Percentiles rank a stretch among this genome's conserved stretches.
Conservation (phyloP, 495 filamentous ascomycete species). For the Penicillium bialowiezense region DNA sequence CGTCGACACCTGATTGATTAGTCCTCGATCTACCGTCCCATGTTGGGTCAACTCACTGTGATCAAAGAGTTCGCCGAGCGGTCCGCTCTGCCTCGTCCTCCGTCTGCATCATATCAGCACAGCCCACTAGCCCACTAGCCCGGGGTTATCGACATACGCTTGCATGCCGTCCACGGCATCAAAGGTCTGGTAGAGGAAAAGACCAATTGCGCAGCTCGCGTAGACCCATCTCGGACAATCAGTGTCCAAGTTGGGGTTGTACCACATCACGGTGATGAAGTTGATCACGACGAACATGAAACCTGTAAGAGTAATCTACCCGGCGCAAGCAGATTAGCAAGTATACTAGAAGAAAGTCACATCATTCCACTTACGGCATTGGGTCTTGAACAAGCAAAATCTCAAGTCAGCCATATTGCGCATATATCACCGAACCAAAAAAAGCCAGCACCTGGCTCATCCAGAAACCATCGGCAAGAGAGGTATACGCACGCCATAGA, state of each 20-base stretch:
- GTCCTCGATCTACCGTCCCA: not conserved
- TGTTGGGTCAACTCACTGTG: constrained; percentile 59
- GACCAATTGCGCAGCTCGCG: constrained; percentile 78
- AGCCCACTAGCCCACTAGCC: not conserved
- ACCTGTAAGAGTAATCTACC: constrained; percentile 81
- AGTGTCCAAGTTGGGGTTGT: constrained; percentile 88
- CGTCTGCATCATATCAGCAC: constrained; percentile 50
- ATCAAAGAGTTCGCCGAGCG: constrained; percentile 94
- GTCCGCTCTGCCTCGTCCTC: constrained; percentile 87
- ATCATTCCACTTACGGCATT: constrained; percentile 65
- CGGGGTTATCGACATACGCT: constrained; percentile 55
- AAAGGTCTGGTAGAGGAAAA: constrained; percentile 98
- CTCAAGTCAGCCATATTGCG: constrained; percentile 15
- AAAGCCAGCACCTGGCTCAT: not conserved
- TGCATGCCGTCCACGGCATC: constrained; percentile 95
- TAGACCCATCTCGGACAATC: constrained; percentile 96
- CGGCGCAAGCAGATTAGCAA: too few species aligned
- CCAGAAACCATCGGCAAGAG: too few species aligned
- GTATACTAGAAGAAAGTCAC: too few species aligned
- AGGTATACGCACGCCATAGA: constrained; percentile 75
- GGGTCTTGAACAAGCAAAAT: constrained; percentile 39
- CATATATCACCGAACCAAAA: too few species aligned
- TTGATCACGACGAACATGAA: constrained; percentile 91
- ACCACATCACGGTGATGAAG: constrained; percentile 91
- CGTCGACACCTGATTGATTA: constrained; percentile 68